A percentile compares a stretch with the other conserved stretches of the same genome.
Conservation (phyloP, 2,329 filamentous ascomycete genomes). For the Curvularia eragrostidis region DNA sequence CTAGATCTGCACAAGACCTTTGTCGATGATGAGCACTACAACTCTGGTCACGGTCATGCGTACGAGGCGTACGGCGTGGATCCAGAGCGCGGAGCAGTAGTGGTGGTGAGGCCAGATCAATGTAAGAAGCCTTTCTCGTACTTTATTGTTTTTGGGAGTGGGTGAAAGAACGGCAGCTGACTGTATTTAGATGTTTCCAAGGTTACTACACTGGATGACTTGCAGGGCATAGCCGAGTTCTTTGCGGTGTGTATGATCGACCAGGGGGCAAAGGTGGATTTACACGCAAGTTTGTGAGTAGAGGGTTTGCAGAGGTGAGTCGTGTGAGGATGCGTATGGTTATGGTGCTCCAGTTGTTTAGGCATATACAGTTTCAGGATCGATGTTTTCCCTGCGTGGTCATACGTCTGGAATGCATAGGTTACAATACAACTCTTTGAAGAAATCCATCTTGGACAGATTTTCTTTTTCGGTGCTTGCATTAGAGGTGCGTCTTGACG, state of each 20-base stretch:
- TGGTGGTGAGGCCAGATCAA: conserved; percentile 67
- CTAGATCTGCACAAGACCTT: conserved; percentile 66
- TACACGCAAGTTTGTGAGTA: conserved; percentile 1
- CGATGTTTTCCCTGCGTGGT: not conserved
- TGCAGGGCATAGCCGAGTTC: conserved; percentile 29
- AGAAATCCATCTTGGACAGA: not conserved
- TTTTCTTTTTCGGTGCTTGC: not conserved
- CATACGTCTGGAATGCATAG: not conserved
- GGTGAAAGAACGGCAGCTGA: conserved; percentile 12
- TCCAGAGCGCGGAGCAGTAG: conserved; percentile 43
- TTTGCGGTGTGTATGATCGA: conserved; percentile 30
- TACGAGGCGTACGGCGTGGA: conserved; percentile 65
- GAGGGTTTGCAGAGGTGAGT: not conserved
- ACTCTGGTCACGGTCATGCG: conserved; percentile 63
- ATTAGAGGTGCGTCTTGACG: not conserved
- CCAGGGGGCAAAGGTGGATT: not conserved
- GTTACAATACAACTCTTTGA: not conserved
- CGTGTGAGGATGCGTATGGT: not conserved
- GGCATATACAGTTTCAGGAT: not conserved
- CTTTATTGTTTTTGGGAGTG: not conserved
- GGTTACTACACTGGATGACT: conserved; percentile 32
- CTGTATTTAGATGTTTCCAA: conserved; percentile 37
- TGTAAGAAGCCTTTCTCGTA: conserved; percentile 3
- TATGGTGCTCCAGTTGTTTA: not conserved
- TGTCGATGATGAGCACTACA: conserved; percentile 65